Evolutionary conservation across 345 rosid genomes (phyloP).

Genomic region (Anacardium occidentale): DNA sequence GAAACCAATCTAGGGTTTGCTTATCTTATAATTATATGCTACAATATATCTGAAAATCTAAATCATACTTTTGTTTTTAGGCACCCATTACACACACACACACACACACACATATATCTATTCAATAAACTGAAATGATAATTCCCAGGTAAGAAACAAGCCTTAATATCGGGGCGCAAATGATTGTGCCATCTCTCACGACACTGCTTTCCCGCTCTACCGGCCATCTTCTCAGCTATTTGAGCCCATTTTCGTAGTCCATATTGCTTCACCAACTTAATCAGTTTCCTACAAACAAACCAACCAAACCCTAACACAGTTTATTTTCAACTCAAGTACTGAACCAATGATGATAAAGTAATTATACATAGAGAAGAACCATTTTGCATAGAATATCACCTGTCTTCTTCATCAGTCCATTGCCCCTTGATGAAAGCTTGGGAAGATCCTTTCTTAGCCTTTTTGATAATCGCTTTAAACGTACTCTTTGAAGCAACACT

Average conservation of each 20-base stretch:
- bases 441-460: conserved; percentile 43
- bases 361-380: no score
- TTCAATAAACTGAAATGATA: background rate
- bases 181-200: conserved; percentile 99
- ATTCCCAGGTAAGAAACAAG: conserved; percentile 12
- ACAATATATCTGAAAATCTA: background rate
- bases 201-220: conserved; percentile 95
- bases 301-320: conserved; percentile 6
- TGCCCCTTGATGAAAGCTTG: conserved; percentile 83
- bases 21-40: background rate
- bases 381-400: conserved; percentile 32
- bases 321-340: background rate
- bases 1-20: background rate
- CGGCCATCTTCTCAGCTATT: conserved; percentile 70
- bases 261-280: conserved; percentile 73
- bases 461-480: conserved; percentile 32
- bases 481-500: conserved; percentile 24
- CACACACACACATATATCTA: no score
- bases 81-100: no score
- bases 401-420: conserved; percentile 92
- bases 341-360: no score
- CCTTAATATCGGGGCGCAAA: conserved; percentile 93
- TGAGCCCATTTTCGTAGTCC: conserved; percentile 90
- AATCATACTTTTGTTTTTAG: background rate
- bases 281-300: conserved; percentile 51